Base-by-base conservation (phyloP, 345 rosid species). In the Kernera saxatilis region DNA sequence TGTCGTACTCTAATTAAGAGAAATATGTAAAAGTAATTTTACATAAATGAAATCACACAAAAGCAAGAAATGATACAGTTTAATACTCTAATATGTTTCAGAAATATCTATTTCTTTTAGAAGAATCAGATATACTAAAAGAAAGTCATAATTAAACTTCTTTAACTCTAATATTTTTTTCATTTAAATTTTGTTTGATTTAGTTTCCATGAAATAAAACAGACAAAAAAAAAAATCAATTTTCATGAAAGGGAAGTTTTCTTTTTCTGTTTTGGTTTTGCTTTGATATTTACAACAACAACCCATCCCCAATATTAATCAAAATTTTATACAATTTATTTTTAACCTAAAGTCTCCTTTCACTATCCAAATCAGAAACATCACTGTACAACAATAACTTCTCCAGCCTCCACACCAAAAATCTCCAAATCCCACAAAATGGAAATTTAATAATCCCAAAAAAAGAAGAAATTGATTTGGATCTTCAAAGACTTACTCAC, bases 401-500 rank as follows among this genome's bases (percentile, higher is more conserved):
- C 15, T 57, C 48, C 18, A 15, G 18, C 22, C 15, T 21, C 62
- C 40, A 29, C 5, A 36, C 23, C 40, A 17, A 26, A 53, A 53
- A 40, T 8, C 12, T 23, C 18, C 32, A 33, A 21, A 21, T 53
- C 23, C 49, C 67, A 37, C 50, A 49, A 70, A 19, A 51, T 21
- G 27, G 2, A 32, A 63, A 21, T 27, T 43, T 3, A 39, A 18
- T 32, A 30, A 32, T 23, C 43, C 59, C 44, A 5, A 22, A 7
- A 9, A 49, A 27, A 7, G 6, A 12, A 19, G 18, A 57, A 26
- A 35, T 1, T 25, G 59, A n/a, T n/a, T 41, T 67, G 30, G 50
- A 41, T 58, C 39, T 59, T 61, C 12, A 18, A 50, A 50, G 18
- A 43, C n/a, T 69, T 39, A 54, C 60, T 73, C 67, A 74, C 91